phyloP scores from a whole-genome alignment of 352 stramenopile genomes.

The Phytopythium cucurbitacearum region DNA sequence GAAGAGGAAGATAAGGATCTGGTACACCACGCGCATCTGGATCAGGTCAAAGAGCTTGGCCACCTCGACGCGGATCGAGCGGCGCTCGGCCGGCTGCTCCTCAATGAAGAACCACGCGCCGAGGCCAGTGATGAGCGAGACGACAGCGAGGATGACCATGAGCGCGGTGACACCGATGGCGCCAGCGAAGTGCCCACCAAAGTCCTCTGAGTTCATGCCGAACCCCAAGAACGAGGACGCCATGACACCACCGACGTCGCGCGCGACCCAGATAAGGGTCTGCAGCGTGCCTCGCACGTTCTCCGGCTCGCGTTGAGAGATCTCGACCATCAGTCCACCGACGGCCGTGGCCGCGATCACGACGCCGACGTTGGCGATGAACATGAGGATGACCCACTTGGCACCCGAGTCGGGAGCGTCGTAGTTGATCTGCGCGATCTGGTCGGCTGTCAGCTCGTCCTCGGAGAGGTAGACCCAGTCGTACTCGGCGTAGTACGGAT shows the following conservation, averaged over 20 bases:
- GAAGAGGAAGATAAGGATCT: slow-evolving; percentile 48
- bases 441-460: slow-evolving; percentile 22
- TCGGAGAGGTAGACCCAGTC: slow-evolving; percentile 23
- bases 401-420: slow-evolving; percentile 29
- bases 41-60: slow-evolving; percentile 45
- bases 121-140: slow-evolving; percentile 22
- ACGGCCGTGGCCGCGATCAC: slow-evolving; percentile 43
- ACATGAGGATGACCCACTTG: slow-evolving; percentile 53
- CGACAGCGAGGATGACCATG: slow-evolving; percentile 31
- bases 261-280: slow-evolving; percentile 45
- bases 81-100: slow-evolving; percentile 24
- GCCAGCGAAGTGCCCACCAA: slow-evolving; percentile 39
- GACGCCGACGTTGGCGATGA: slow-evolving; percentile 45
- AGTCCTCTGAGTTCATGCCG: slow-evolving; percentile 47
- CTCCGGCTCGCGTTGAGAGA: slow-evolving; percentile 49
- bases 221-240: slow-evolving; percentile 46
- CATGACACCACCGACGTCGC: slow-evolving; percentile 26
- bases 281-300: slow-evolving; percentile 42
- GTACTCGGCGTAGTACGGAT: slow-evolving; percentile 51
- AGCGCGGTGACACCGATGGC: slow-evolving; percentile 42
- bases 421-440: slow-evolving; percentile 39
- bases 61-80: slow-evolving; percentile 16
- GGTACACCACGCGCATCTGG: slow-evolving; percentile 45
- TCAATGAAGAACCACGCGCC: slow-evolving; percentile 48
- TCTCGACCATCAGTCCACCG: slow-evolving; percentile 43